These are phyloP conservation scores for Kwoniella bestiolae DNA, from an alignment of 768 basidiomycete genomes.

Conservation along the genomic window DNA sequence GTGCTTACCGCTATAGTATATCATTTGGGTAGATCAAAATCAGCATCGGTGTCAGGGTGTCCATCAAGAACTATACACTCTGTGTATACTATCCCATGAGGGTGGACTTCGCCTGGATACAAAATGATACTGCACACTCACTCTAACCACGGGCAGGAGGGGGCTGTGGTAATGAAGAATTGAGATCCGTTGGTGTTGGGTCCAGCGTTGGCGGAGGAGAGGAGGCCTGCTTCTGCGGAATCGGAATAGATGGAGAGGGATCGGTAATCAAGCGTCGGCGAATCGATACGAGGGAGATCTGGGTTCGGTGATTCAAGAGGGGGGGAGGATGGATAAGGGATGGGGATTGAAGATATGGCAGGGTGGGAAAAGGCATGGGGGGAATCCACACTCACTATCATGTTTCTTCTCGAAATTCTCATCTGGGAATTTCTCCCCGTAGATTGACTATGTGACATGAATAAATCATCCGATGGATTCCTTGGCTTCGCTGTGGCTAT, in stretches of 20 bases:
- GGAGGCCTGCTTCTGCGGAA: constrained; percentile 47
- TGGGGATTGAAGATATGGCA: no score
- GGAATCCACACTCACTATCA: constrained; percentile 35
- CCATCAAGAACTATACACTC: no score
- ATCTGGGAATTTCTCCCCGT: constrained; percentile 57
- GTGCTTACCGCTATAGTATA: constrained; percentile 58
- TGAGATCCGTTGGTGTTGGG: constrained; percentile 62
- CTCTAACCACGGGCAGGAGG: constrained; percentile 51
- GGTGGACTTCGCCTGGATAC: no score
- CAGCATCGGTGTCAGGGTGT: no score
- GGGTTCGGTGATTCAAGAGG: no score
- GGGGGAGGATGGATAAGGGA: no score
- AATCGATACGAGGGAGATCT: no score
- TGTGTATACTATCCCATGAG: no score
- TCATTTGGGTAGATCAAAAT: no score
- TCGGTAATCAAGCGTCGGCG: no score
- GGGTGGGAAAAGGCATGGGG: neutral
- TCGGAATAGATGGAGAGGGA: no score
- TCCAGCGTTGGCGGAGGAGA: constrained; percentile 71
- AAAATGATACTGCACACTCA: constrained; percentile 29
- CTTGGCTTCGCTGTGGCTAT: no score
- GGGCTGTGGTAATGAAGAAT: constrained; percentile 55
- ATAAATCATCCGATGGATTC: neutral
- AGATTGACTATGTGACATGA: constrained; percentile 45
- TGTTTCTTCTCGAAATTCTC: constrained; percentile 56